Conservation (phyloP, 148 eudicot species). For the Amaranthus palmeri region DNA sequence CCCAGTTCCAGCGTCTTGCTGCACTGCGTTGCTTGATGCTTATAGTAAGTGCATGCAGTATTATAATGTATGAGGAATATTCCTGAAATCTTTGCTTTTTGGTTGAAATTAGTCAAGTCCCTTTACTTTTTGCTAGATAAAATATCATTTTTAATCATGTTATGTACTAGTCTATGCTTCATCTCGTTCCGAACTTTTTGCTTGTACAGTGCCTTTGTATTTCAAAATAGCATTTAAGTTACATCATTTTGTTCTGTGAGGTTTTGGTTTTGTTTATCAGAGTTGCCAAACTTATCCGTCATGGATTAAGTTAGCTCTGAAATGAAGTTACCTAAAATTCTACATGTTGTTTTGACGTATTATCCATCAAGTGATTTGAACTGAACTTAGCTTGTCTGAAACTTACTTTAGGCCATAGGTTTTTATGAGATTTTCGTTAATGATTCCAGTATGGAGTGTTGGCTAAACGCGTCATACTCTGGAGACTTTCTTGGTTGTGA, state of each 20-base stretch:
- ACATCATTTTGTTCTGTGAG: background rate
- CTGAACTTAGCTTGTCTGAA: background rate
- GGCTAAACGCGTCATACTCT: background rate
- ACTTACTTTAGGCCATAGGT: background rate
- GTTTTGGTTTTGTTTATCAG: background rate
- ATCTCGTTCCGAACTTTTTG: background rate
- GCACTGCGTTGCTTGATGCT: conserved; percentile 92
- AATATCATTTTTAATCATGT: background rate
- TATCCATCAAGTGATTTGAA: background rate
- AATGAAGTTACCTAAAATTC: background rate
- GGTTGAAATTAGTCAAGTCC: background rate
- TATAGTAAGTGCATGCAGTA: conserved; percentile 61
- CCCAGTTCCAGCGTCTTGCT: conserved; percentile 99
- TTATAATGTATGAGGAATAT: background rate
- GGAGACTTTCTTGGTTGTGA: background rate
- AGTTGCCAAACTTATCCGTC: background rate
- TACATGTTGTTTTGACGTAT: background rate
- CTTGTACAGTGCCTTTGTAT: background rate
- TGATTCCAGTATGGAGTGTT: background rate
- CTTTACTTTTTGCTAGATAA: background rate
- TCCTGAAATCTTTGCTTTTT: background rate
- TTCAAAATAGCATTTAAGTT: background rate
- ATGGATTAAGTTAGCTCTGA: background rate
- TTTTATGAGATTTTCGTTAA: background rate
- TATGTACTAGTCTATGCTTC: background rate